Evolutionary conservation across 495 filamentous ascomycete species (phyloP), one percentile per base, ranked within the genome.

Genomic region (Viridothelium virens): DNA sequence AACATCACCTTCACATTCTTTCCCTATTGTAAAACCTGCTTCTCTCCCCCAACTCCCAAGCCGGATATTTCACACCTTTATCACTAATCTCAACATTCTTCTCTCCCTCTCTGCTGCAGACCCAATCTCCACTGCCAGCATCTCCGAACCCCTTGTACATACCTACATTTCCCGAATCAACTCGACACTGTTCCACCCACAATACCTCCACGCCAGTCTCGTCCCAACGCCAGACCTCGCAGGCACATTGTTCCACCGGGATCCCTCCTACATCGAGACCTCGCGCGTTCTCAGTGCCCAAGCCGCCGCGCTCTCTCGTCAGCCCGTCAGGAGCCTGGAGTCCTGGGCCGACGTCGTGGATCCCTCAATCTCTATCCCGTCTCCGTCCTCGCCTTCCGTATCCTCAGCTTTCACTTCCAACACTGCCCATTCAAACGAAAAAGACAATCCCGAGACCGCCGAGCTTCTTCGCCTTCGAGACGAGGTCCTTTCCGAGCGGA

Each of bases 41-140:
- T 59, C 53, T 36, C 53, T 59, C 31, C 31, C 53, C 25, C 31
- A 34, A 2, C 7, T 59, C 53, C 53, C 31, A 10, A 10, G 25
- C 14, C 31, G 5, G 7, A 59, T 36, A 5, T 59, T 59, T 18
- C 53, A 36, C 53, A 59, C 18, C 31, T 36, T 59, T 7, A 3
- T 59, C 53, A 14, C 31, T 14, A 59, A 59, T 18, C 53, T 59
- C 53, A 59, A 59, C 53, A 36, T 59, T 31, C 53, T 59, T 31
- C 31, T 59, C 53, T 34, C 53, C 18, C 53, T 59, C 53, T 59
- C 53, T 7, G 11, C 11, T 16, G 48, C 11, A 18, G 31, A n/a
- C 53, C 25, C 31, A 1, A 34, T 18, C 48, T n/a, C 18, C 11
- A 16, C 48, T n/a, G 18, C 9, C n/a, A 14, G 11, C n/a, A 25